phyloP scores from a whole-genome alignment of 83 land plant genomes.

The Diphasiastrum complanatum region DNA sequence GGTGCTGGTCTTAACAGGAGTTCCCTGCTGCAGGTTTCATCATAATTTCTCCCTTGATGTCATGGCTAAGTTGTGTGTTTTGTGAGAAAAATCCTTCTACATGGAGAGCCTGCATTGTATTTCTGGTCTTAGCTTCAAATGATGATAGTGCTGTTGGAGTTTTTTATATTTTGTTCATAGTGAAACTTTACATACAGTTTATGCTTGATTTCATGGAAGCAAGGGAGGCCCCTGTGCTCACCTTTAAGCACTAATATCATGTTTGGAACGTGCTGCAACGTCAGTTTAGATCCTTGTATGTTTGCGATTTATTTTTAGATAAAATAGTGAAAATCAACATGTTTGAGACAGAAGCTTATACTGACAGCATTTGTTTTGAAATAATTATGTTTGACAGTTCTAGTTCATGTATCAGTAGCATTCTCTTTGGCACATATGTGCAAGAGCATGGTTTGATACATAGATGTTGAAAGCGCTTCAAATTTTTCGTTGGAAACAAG shows the following conservation, averaged over 20 bases:
- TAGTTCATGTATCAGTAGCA: no score
- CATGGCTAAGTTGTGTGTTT: no score
- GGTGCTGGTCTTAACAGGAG: conserved; percentile 44
- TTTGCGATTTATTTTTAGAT: no score
- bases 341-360: no score
- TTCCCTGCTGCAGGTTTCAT: conserved; percentile 78
- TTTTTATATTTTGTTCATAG: neutral
- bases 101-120: neutral
- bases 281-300: no score
- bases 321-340: no score
- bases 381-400: no score
- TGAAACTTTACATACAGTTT: neutral
- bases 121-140: no score
- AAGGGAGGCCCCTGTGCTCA: neutral
- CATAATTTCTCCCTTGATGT: conserved; percentile 1
- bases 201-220: no score
- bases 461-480: neutral
- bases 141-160: conserved; percentile 1
- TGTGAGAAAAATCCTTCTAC: neutral
- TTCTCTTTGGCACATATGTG: neutral
- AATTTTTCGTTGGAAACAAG: neutral
- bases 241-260: neutral
- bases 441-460: neutral
- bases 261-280: no score
- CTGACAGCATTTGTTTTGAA: no score